Evolutionary conservation across 257 asterid species (phyloP), one percentile per base, ranked within the genome.

Genomic region (Echium plantagineum): DNA sequence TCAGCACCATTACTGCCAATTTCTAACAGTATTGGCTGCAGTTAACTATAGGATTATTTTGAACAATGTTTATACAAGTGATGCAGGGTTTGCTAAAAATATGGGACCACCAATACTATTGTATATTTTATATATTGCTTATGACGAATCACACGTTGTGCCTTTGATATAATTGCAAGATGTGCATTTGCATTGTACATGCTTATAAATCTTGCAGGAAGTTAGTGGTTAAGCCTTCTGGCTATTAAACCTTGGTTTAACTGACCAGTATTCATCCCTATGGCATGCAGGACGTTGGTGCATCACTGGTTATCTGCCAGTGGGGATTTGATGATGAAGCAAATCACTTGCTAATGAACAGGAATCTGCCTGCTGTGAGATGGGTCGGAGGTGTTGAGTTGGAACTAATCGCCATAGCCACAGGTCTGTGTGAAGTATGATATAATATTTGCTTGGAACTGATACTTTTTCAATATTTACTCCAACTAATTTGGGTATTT

Each of bases 241-340:
- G 5, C 5, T 28, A 28, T 28, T 4, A 28, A 28, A 28, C 32
- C 32, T 28, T 28, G 2, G 32, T 28, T 28, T 12, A 28, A 28
- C 32, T 28, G 7, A 28, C 7, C 32, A 28, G 7, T 28, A 3
- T 28, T 28, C 7, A 28, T 28, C 5, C 32, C 3, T 28, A 28
- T 28, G 32, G 32, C 32, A 10, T 65, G 52, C 90, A 91, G 98
- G 98, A 91, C 74, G 93, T 82, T 64, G 98, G 98, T 18, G 96
- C 98, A 63, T 82, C 94, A 21, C 71, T 91, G 75, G 98, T 91
- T 38, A 91, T 91, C 75, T 91, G 96, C 69, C 98, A 91, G 64
- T 91, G 98, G 98, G 98, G 98, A 61, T 91, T 91, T 69, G 98
- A 91, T 62, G 98, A 91, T 71, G 98, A 91, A 70, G 98, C 98